These are phyloP conservation scores for Chenopodium quinoa DNA, from an alignment of 148 eudicot species.

Conservation along the genomic window DNA sequence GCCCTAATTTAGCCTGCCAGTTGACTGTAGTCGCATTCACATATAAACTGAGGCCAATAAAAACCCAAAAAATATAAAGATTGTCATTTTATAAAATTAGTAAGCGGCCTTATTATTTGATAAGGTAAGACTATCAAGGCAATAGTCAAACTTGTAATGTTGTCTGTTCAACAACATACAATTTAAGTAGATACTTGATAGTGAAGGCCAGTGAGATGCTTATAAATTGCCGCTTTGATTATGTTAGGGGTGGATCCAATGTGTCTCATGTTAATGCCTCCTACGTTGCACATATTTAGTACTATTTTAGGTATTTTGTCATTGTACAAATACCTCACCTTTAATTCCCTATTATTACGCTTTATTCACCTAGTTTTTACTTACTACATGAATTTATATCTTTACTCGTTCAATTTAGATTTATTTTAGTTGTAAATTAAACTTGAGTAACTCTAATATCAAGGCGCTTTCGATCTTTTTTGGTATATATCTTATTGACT, in stretches of 20 bases:
- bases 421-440: too few relatives aligned
- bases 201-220: background rate
- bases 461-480: too few relatives aligned
- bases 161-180: slow-evolving; percentile 20
- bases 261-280: background rate
- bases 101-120: background rate
- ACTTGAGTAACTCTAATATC: too few relatives aligned
- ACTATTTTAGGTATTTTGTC: too few relatives aligned
- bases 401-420: too few relatives aligned
- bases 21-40: slow-evolving; percentile 26
- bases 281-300: background rate
- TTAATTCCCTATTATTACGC: too few relatives aligned
- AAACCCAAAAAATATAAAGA: background rate
- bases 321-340: too few relatives aligned
- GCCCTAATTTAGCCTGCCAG: background rate
- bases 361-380: too few relatives aligned
- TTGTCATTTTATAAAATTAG: slow-evolving; percentile 5
- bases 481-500: too few relatives aligned
- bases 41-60: slow-evolving; percentile 5
- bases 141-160: slow-evolving; percentile 26
- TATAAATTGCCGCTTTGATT: slow-evolving; percentile 14
- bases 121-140: background rate
- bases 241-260: slow-evolving; percentile 18
- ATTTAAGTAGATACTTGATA: background rate
- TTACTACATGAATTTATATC: too few relatives aligned